Base-by-base conservation (phyloP, 2,329 filamentous ascomycete genomes). In the Penicillium oxalicum region DNA sequence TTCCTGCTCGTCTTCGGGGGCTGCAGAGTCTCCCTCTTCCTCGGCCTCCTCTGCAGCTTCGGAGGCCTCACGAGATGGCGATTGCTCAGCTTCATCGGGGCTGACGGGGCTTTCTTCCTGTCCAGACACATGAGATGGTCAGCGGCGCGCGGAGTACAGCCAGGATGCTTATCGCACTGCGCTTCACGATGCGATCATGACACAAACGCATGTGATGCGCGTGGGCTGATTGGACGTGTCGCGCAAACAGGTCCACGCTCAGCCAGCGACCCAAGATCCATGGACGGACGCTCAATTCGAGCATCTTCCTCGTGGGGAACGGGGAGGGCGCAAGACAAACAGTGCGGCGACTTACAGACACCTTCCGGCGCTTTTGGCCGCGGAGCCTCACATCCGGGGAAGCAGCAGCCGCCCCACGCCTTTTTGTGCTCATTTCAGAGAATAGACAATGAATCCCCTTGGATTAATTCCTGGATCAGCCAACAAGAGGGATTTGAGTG, bases 341-440 rank as follows among this genome's bases (percentile, higher is more conserved):
- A 45, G 42, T 45, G 45, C 38, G 39, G 41, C 50, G 42, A 80
- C 79, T 72, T 74, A 82, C 79, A 71, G 78, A 73, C 51, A 77
- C 60, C 70, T 79, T 81, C 67, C 77, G 74, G 64, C 78, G 77
- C 74, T 83, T 83, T 53, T 76, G 69, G 61, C 76, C 74, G 63
- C 77, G 77, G 58, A 74, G 72, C 54, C 77, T 77, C 58, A 66
- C 63, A 46, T 79, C 77, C 46, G 75, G 71, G 57, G 70, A 72
- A 56, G 70, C 71, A 53, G 69, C 68, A 59, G 65, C 64, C 47
- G 73, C 71, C 38, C 74, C 73, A 69, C 81, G 82, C 67, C 80
- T 77, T 73, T 83, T 84, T 48, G 66, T 62, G 53, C 61, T 69
- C 67, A 70, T 71, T 12, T 40, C 33, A 11, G 27, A 33, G 27